Conservation (phyloP, 164 flowering plant genomes). For the Buxus sempervirens region DNA sequence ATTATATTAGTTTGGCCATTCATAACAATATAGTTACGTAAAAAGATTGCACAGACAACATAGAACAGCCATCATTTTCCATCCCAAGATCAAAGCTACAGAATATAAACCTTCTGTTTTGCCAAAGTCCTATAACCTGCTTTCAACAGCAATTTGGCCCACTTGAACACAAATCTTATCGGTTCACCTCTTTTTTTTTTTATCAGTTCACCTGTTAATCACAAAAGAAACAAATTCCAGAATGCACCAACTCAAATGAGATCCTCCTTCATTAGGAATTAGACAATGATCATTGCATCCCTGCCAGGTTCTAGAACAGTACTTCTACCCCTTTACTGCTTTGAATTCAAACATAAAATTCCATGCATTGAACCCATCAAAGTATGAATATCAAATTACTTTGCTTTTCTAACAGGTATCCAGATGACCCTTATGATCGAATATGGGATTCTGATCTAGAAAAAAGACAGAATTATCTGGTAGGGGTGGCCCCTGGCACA, state of each 20-base stretch:
- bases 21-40: not conserved
- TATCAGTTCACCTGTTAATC: too few relatives aligned
- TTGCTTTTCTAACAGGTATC: constrained; percentile 58
- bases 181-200: not conserved
- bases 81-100: not conserved
- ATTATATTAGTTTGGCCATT: not conserved
- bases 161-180: too few relatives aligned
- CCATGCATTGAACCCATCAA: not conserved
- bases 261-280: not conserved
- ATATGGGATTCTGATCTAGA: constrained; percentile 89
- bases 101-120: not conserved
- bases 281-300: not conserved
- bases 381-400: not conserved
- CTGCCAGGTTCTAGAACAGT: not conserved
- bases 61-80: not conserved
- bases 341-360: too few relatives aligned
- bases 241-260: not conserved
- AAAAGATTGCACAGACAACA: not conserved
- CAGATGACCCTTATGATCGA: constrained; percentile 95
- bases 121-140: not conserved
- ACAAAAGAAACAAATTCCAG: too few relatives aligned
- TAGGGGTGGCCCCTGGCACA: constrained; percentile 85
- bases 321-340: not conserved
- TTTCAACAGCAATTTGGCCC: not conserved
- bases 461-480: constrained; percentile 73